Evolutionary conservation across 2,329 filamentous ascomycete genomes (phyloP), one percentile per base, ranked within the genome.

Genomic region (Diaporthe vexans): DNA sequence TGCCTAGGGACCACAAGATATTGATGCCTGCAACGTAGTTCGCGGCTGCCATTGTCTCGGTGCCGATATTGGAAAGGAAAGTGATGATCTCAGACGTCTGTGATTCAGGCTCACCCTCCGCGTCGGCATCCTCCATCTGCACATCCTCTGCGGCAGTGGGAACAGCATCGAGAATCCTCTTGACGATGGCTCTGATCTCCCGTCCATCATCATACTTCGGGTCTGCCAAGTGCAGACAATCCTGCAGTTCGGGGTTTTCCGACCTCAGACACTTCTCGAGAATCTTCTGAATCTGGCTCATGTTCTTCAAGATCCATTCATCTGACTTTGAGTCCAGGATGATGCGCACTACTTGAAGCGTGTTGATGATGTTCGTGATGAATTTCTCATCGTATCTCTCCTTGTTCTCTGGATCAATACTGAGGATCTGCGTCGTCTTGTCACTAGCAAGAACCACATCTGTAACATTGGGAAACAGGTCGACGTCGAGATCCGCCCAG

Each of bases 11-110:
- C 95, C 95, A 98, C 21, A 99, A 86, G 33, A 97, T 93, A 81
- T 98, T 98, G 81, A 99, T 93, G 58, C 95, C 95, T 17, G 95
- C 95, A 24, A 95, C 91, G 80, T 97, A 95, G 77, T 95, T 95
- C 73, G 89, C 90, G 70, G 92, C 92, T 8, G 94, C 94, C 77
- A 99, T 91, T 13, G 94, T 93, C 83, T 98, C 97, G 0, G 94
- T 96, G 1, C 95, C 95, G 71, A 96, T 91, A n/a, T 91, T 90
- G 24, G 94, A 97, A 51, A 98, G 85, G 80, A 95, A 96, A 0
- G 91, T 92, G 67, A 97, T 91, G 78, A 98, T 95, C 81, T 98
- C 95, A 0, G 95, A 95, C 0, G 93, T 94, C 33, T 94, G 92
- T 21, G 91, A 91, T 78, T 97, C 95, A 67, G 93, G 88, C 75